Percentiles rank a stretch among this genome's conserved stretches.
Evolutionary conservation across 768 basidiomycete genomes (phyloP).

Genomic region (Agrocybe praecox): DNA sequence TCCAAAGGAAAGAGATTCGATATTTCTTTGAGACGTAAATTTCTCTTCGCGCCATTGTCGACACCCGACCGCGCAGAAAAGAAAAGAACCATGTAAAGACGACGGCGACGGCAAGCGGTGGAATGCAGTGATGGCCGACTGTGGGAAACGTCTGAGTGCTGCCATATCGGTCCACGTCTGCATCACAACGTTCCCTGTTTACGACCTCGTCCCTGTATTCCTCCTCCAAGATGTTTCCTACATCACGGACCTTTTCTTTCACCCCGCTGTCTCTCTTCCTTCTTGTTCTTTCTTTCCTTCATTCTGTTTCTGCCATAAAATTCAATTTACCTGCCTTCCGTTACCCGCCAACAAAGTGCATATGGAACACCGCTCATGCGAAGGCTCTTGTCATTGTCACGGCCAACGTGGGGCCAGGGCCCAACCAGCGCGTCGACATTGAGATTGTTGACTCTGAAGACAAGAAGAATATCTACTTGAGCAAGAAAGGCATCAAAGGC

Average conservation of each 20-base stretch:
- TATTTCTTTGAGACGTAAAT: too few species aligned
- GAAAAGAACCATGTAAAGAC: too few species aligned
- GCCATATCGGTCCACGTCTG: background rate
- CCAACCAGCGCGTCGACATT: constrained; percentile 84
- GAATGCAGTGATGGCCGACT: too few species aligned
- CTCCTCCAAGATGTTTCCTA: constrained; percentile 15
- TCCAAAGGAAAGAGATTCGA: too few species aligned
- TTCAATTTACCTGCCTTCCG: constrained; percentile 75
- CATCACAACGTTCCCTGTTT: constrained; percentile 4
- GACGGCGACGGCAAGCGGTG: too few species aligned
- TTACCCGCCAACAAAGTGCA: constrained; percentile 81
- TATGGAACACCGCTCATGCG: constrained; percentile 91
- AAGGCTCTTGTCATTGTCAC: constrained; percentile 95
- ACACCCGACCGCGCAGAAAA: too few species aligned
- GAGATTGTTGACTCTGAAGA: constrained; percentile 91
- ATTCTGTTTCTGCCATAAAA: constrained; percentile 69
- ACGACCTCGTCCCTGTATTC: constrained; percentile 4
- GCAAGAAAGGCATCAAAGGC: constrained; percentile 83
- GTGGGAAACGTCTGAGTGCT: too few species aligned
- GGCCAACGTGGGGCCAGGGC: constrained; percentile 82
- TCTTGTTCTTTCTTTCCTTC: constrained; percentile 29
- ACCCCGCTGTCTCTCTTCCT: constrained; percentile 23
- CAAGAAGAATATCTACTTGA: constrained; percentile 86
- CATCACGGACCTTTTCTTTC: constrained; percentile 14
- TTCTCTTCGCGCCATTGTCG: too few species aligned